phyloP scores from a whole-genome alignment of 1,284 basidiomycete species.

The Coriolopsis trogii region DNA sequence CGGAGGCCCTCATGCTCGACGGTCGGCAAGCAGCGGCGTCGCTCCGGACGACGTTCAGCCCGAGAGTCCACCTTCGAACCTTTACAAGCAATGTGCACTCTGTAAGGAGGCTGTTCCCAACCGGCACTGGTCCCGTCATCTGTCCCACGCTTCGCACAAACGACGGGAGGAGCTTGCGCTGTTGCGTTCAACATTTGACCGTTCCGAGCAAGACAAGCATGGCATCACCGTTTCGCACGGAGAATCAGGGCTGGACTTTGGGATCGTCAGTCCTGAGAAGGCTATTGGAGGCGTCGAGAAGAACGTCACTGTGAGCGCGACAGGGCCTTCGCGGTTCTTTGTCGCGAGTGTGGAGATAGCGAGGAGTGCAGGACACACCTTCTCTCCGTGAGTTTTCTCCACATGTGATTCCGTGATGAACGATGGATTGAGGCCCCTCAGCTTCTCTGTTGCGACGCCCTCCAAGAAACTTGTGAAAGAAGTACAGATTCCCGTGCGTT shows the following conservation, averaged over 20 bases:
- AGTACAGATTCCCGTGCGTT: not conserved
- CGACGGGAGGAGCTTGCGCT: not conserved
- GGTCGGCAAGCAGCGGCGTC: not conserved
- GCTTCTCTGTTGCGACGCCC: not conserved
- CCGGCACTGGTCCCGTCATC: not conserved
- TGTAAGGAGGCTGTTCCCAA: not conserved
- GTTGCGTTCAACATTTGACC: not conserved
- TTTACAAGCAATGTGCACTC: not conserved
- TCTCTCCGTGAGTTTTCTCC: too few species aligned
- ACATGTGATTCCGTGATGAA: too few species aligned
- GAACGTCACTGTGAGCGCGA: constrained; percentile 15
- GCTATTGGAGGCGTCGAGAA: constrained; percentile 31
- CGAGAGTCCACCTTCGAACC: not conserved
- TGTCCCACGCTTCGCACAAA: not conserved
- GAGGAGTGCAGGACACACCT: too few species aligned
- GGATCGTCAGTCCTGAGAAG: constrained; percentile 30
- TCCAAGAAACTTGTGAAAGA: not conserved
- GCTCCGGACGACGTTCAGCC: not conserved
- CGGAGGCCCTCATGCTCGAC: not conserved
- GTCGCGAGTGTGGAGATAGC: too few species aligned
- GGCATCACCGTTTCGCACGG: not conserved
- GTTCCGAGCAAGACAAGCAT: not conserved
- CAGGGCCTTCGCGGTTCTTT: not conserved
- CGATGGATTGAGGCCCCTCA: not conserved
- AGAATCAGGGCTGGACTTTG: not conserved